Base-by-base conservation (phyloP, 2,329 filamentous ascomycete genomes). In the Beauveria asiatica region DNA sequence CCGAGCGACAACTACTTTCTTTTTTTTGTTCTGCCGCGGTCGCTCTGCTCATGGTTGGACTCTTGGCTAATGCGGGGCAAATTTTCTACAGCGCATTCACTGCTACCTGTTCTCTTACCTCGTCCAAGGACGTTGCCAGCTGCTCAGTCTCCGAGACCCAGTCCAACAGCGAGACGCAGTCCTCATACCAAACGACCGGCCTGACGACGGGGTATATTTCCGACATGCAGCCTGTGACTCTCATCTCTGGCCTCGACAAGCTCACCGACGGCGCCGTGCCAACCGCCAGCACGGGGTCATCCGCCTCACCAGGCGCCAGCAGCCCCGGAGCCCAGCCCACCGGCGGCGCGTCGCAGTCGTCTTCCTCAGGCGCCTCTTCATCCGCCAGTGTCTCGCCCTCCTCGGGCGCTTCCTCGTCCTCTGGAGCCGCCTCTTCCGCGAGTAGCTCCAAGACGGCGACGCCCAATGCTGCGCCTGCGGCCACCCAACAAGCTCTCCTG, bases 201-300 rank as follows among this genome's bases (percentile, higher is more conserved):
- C 52, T 60, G 13, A 49, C 64, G 7, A 63, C 64, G 3, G 65
- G 62, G 21, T 69, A 72, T 61, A 55, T 55, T n/a, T 21, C 57
- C 0, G 9, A 60, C 21, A 62, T 69, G 44, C 37, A 64, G 13
- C 68, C 73, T 59, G 69, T 76, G 25, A 73, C 72, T 39, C 63
- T 77, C 57, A 75, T 74, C 19, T 72, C 71, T 17, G 75, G 75
- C 4, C 59, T 68, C 39, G 70, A 75, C 55, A 75, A 74, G 66
- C 66, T 77, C 21, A 55, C 55, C 13, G 63, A 27, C 37, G 37
- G 54, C 41, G 49, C 56, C 30, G 42, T 27, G 16, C 49, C 55
- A 17, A 11, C 52, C 13, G 33, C 62, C 44, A 65, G 64, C 30
- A 65, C 65, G 5, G 57, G 61, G 21, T 63, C 61, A 16, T 25